Percentiles rank a stretch among this genome's conserved stretches.
Evolutionary conservation across 75 land plant species (phyloP).

Genomic region (Picea glauca): DNA sequence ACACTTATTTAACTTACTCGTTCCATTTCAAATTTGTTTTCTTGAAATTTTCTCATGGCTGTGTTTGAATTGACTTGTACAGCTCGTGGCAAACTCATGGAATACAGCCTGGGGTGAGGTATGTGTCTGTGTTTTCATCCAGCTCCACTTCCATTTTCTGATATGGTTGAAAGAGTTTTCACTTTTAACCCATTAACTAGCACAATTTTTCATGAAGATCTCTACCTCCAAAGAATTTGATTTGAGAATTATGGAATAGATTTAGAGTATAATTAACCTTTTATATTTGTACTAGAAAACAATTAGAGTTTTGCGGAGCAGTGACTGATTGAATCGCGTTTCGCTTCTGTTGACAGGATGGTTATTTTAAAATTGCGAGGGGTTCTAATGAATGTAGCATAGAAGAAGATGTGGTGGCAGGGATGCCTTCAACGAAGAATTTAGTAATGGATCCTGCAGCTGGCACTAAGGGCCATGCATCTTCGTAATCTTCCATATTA

Average conservation of each 20-base stretch:
- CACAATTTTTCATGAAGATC: not conserved
- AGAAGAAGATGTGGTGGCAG: constrained; percentile 70
- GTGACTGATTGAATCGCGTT: not conserved
- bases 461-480: not conserved
- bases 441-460: constrained; percentile 14
- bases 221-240: too few relatives aligned
- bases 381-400: constrained; percentile 79
- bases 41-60: not conserved
- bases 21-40: not conserved
- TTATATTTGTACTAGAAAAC: not conserved
- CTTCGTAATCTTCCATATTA: not conserved
- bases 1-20: not conserved
- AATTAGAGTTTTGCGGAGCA: not conserved
- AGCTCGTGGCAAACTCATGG: constrained; percentile 51
- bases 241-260: not conserved
- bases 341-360: constrained; percentile 37
- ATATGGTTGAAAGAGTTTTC: too few relatives aligned
- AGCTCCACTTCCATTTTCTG: not conserved
- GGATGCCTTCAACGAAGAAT: constrained; percentile 68
- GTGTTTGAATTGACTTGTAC: constrained; percentile 4
- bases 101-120: constrained; percentile 48
- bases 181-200: too few relatives aligned
- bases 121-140: constrained; percentile 8
- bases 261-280: not conserved
- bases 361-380: constrained; percentile 70